These are phyloP conservation scores for Naganishia sp. DNA, from an alignment of 1,284 basidiomycete genomes.

Conservation along the genomic window DNA sequence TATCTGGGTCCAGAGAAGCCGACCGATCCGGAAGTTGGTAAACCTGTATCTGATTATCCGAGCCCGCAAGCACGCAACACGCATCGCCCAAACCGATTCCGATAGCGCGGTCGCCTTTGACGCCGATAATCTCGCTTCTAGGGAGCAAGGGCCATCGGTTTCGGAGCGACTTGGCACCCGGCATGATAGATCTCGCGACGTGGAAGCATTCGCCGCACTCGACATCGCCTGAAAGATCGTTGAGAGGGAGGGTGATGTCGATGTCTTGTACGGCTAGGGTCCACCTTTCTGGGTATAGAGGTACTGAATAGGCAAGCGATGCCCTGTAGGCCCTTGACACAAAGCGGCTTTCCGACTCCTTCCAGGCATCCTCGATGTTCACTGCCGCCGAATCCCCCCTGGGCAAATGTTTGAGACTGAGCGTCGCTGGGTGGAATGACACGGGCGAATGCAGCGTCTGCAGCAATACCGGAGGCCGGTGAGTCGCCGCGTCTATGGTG, in stretches of 20 bases:
- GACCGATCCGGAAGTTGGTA: conserved; percentile 43
- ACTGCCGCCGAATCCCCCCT: not conserved
- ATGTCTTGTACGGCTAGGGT: conserved; percentile 52
- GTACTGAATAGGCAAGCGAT: conserved; percentile 49
- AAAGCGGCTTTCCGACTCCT: not conserved
- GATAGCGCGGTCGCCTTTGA: conserved; percentile 42
- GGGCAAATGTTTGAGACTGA: conserved; percentile 26
- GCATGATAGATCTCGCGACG: conserved; percentile 37
- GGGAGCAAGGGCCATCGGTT: conserved; percentile 34
- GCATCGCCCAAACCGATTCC: conserved; percentile 49
- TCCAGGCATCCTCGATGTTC: not conserved
- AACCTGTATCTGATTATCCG: conserved; percentile 51
- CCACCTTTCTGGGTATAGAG: conserved; percentile 52
- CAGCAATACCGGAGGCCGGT: conserved; percentile 34
- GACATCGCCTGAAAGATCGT: conserved; percentile 18
- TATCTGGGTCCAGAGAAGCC: too few relatives aligned
- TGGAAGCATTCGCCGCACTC: conserved; percentile 44
- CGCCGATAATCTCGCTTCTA: conserved; percentile 39
- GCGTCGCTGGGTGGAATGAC: conserved; percentile 49
- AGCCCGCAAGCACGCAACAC: conserved; percentile 52
- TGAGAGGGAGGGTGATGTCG: conserved; percentile 34
- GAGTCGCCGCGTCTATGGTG: not conserved
- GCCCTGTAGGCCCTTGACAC: conserved; percentile 38
- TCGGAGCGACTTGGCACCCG: conserved; percentile 27
- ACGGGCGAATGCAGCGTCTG: conserved; percentile 50